phyloP scores from a whole-genome alignment of 2,329 filamentous ascomycete genomes.

The Ceratocystis cubensis region DNA sequence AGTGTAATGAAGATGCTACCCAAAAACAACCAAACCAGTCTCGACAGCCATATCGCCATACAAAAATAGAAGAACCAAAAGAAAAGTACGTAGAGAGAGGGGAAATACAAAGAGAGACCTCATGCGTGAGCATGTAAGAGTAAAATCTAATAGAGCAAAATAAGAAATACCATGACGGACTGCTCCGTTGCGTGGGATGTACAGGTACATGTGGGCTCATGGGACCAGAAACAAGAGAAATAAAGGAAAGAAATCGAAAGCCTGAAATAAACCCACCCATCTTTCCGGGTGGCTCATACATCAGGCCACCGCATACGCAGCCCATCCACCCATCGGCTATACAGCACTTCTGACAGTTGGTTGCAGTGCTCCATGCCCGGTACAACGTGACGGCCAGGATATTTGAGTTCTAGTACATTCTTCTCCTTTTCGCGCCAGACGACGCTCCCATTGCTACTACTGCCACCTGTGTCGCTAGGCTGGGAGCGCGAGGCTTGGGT shows the following conservation, averaged over 20 bases:
- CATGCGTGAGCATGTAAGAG: not conserved
- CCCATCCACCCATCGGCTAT: slow-evolving; percentile 79
- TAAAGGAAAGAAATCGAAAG: not conserved
- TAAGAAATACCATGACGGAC: not conserved
- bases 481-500: slow-evolving; percentile 39
- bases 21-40: not conserved
- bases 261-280: not conserved
- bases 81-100: not conserved
- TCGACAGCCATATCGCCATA: not conserved
- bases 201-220: not conserved
- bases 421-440: slow-evolving; percentile 23
- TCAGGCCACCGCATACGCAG: slow-evolving; percentile 58
- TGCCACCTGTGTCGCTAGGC: slow-evolving; percentile 31
- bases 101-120: not conserved
- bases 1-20: not conserved
- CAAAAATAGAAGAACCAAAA: not conserved
- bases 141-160: slow-evolving; percentile 8
- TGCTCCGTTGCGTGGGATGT: not conserved
- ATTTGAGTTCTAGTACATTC: slow-evolving; percentile 38
- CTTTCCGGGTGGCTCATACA: slow-evolving; percentile 24
- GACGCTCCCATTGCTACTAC: not conserved
- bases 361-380: slow-evolving; percentile 87
- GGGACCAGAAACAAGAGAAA: not conserved
- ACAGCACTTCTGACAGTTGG: slow-evolving; percentile 79
- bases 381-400: slow-evolving; percentile 41